Evolutionary conservation across 108 stramenopile species (phyloP).

Genomic region (Licmophora abbreviata): DNA sequence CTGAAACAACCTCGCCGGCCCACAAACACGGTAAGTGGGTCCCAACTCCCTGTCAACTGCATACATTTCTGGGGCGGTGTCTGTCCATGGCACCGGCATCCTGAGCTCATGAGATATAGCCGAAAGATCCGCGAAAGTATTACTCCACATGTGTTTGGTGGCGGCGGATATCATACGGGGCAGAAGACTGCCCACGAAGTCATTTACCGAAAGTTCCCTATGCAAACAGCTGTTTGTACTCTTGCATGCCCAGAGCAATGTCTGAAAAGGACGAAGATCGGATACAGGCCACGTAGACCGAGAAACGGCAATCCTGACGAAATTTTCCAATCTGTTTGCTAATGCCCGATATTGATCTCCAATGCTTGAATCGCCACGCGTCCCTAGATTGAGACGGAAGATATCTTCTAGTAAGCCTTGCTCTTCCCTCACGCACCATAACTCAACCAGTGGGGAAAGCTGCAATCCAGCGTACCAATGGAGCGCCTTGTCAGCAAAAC

Average conservation of each 20-base stretch:
- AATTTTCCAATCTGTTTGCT: background rate
- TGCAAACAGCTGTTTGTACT: too few relatives aligned
- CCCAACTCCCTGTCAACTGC: background rate
- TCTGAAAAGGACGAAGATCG: slow-evolving; percentile 80
- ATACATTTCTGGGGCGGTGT: slow-evolving; percentile 9
- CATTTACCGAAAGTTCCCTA: slow-evolving; percentile 17
- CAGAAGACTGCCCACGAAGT: slow-evolving; percentile 31
- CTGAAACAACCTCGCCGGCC: slow-evolving; percentile 11
- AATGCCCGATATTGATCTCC: too few relatives aligned
- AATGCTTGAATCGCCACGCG: too few relatives aligned
- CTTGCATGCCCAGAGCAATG: slow-evolving; percentile 76
- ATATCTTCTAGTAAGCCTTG: too few relatives aligned
- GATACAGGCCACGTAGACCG: slow-evolving; percentile 35
- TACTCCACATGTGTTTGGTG: slow-evolving; percentile 44
- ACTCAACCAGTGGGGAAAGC: slow-evolving; percentile 57
- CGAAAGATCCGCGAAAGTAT: slow-evolving; percentile 46
- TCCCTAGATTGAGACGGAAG: too few relatives aligned
- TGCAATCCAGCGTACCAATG: slow-evolving; percentile 48
- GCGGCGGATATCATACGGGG: slow-evolving; percentile 41
- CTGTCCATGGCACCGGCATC: slow-evolving; percentile 52
- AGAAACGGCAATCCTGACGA: background rate
- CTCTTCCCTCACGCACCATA: slow-evolving; percentile 52
- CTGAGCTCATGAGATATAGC: slow-evolving; percentile 28
- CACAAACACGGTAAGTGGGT: background rate
- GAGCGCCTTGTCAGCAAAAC: slow-evolving; percentile 11